Evolutionary conservation across 805 yeast species (phyloP), one percentile per base, ranked within the genome.

Genomic region (Yarrowia sp.): DNA sequence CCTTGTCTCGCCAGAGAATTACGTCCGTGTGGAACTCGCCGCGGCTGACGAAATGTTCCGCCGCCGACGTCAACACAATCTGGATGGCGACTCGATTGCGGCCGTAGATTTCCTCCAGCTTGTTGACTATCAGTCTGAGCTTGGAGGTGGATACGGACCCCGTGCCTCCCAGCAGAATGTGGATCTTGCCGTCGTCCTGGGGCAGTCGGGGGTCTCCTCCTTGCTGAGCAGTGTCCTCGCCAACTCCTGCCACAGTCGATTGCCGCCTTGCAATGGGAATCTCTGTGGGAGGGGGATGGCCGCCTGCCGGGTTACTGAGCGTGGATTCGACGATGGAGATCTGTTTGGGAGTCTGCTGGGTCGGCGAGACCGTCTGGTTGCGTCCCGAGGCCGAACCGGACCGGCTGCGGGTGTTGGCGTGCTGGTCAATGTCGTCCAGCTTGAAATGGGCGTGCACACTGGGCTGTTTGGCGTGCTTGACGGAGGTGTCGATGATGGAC

Each of bases 1-100:
- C 99, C 70, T 85, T 84, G 75, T 95, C 98, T 75, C 93, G 84
- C 98, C 98, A 94, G 16, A 93, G 86, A 70, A 88, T 88, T 32
- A 92, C 91, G 73, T 88, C 88, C 16, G 89, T 83, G 26, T 92
- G 85, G 41, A 81, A 77, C 74, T 83, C 87, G 77, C 75, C 86
- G 78, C 79, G 86, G 78, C 78, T 80, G 46, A 81, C 84, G 70
- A 96, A 94, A 76, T 90, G 93, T 71, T 89, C 92, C 0, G 98
- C 97, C 0, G 96, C 86, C 70, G 87, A 84, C 5, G 98, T 94
- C 53, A 92, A 85, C 48, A 94, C 89, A 63, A 95, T 82, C 77
- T 94, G 98, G 72, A 94, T 91, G 2, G 93, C 86, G 8, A 92
- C 86, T 71, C 86, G 87, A 69, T 88, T 86, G 66, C 77, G 84